phyloP scores from a whole-genome alignment of 2,329 filamentous ascomycete species.

The Fusarium illudens region DNA sequence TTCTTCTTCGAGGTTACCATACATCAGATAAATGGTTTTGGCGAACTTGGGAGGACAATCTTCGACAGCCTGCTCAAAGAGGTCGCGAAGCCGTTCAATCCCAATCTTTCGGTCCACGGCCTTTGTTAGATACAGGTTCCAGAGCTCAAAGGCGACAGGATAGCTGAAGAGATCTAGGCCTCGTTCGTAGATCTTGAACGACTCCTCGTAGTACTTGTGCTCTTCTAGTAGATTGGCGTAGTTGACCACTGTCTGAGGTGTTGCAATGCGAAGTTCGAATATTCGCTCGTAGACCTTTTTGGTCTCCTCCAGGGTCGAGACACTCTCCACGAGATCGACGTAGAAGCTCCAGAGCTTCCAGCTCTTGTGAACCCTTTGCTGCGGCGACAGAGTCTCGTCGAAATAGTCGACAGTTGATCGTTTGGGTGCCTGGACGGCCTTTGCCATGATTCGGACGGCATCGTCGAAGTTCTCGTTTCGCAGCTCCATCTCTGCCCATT shows the following conservation, averaged over 20 bases:
- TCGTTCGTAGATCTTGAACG: conserved; percentile 96
- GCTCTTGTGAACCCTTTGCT: conserved; percentile 97
- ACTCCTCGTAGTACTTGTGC: conserved; percentile 94
- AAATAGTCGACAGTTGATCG: conserved; percentile 99
- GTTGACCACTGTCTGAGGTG: conserved; percentile 97
- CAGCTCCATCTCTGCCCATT: conserved; percentile 98
- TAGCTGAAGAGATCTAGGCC: conserved; percentile 98
- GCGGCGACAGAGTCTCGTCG: conserved; percentile 90
- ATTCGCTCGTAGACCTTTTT: conserved; percentile 96
- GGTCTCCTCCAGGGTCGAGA: conserved; percentile 89
- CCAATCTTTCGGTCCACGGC: conserved; percentile 95
- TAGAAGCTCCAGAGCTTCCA: conserved; percentile 99
- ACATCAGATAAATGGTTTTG: conserved; percentile 97
- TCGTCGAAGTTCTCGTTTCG: conserved; percentile 95
- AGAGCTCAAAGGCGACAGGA: conserved; percentile 96
- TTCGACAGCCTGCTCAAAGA: conserved; percentile 97
- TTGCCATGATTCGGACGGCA: conserved; percentile 94
- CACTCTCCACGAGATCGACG: conserved; percentile 95
- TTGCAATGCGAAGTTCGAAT: conserved; percentile 97
- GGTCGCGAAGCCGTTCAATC: conserved; percentile 90
- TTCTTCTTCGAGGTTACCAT: conserved; percentile 96
- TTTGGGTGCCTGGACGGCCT: conserved; percentile 96
- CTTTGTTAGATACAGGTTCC: conserved; percentile 98
- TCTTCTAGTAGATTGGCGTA: conserved; percentile 96
- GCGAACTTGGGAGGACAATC: conserved; percentile 95